Conservation (phyloP, 495 filamentous ascomycete genomes). For the Chaetomidium leptoderma region DNA sequence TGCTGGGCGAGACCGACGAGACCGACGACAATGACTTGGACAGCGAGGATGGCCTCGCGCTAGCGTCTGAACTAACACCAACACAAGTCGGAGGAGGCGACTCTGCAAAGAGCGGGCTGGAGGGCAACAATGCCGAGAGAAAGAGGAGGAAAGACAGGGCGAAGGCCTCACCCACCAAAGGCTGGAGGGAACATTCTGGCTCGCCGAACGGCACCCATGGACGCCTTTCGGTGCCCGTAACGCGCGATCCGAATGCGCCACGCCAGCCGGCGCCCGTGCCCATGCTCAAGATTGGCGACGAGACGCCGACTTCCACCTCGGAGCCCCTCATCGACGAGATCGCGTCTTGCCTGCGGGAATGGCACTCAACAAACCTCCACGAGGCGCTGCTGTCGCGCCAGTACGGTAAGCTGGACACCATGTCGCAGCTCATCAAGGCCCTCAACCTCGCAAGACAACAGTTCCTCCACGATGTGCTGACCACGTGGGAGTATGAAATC, state of each 20-base stretch:
- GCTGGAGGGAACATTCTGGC: constrained; percentile 23
- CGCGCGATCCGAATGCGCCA: constrained; percentile 56
- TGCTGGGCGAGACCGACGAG: constrained; percentile 59
- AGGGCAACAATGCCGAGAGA: constrained; percentile 21
- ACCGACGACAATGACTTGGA: constrained; percentile 43
- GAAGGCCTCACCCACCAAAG: constrained; percentile 10
- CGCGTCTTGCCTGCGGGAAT: constrained; percentile 90
- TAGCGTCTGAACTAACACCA: constrained; percentile 26
- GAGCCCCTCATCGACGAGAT: constrained; percentile 98
- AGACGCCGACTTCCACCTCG: constrained; percentile 79
- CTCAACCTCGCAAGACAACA: constrained; percentile 82
- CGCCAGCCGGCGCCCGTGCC: constrained; percentile 90
- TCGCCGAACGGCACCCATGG: constrained; percentile 32
- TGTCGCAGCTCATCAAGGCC: constrained; percentile 71
- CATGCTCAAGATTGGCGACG: constrained; percentile 95
- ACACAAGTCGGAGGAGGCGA: constrained; percentile 31
- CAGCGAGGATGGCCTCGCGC: constrained; percentile 31
- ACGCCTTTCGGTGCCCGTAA: constrained; percentile 34
- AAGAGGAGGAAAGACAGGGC: constrained; percentile 31
- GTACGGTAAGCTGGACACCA: constrained; percentile 74
- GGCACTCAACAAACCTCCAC: constrained; percentile 96
- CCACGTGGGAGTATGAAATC: constrained; percentile 67
- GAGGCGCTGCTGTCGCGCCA: constrained; percentile 79
- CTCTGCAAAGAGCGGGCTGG: constrained; percentile 45
- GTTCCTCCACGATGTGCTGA: constrained; percentile 89